These are phyloP conservation scores for Pseudogymnoascus sp. DNA, from an alignment of 2,329 filamentous ascomycete species.

Conservation along the genomic window DNA sequence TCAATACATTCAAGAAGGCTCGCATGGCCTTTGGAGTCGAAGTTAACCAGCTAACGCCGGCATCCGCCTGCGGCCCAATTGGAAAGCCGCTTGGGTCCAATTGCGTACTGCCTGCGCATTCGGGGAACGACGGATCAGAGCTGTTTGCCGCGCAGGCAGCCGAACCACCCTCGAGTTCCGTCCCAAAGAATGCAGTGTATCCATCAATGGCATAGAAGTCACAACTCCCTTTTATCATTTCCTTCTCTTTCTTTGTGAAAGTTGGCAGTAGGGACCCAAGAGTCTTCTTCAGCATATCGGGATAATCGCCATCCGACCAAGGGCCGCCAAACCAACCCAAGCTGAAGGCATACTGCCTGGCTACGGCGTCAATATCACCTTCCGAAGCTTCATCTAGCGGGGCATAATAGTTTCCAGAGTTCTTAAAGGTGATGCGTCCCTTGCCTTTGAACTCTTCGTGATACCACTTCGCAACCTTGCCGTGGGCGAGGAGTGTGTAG, in stretches of 20 bases:
- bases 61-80: conserved; percentile 35
- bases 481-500: conserved; percentile 34
- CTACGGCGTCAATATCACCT: conserved; percentile 29
- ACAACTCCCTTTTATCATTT: conserved; percentile 34
- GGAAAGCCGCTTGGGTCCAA: conserved; percentile 35
- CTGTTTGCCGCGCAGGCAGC: conserved; percentile 34
- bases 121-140: conserved; percentile 32
- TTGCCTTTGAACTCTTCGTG: conserved; percentile 36
- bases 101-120: conserved; percentile 31
- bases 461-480: conserved; percentile 36
- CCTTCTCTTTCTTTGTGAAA: conserved; percentile 32
- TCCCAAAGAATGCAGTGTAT: conserved; percentile 25
- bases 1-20: conserved; percentile 34
- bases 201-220: conserved; percentile 36
- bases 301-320: conserved; percentile 38
- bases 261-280: conserved; percentile 32
- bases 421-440: conserved; percentile 35
- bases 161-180: conserved; percentile 26
- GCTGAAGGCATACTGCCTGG: conserved; percentile 34
- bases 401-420: conserved; percentile 34
- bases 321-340: conserved; percentile 38
- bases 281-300: conserved; percentile 31
- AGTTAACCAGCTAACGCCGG: conserved; percentile 34
- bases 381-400: conserved; percentile 28
- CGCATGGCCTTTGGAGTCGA: conserved; percentile 32